Percentiles rank a stretch among this genome's conserved stretches.
Evolutionary conservation across 1,284 basidiomycete species (phyloP).

Genomic region (Kalmanozyma brasiliensis): DNA sequence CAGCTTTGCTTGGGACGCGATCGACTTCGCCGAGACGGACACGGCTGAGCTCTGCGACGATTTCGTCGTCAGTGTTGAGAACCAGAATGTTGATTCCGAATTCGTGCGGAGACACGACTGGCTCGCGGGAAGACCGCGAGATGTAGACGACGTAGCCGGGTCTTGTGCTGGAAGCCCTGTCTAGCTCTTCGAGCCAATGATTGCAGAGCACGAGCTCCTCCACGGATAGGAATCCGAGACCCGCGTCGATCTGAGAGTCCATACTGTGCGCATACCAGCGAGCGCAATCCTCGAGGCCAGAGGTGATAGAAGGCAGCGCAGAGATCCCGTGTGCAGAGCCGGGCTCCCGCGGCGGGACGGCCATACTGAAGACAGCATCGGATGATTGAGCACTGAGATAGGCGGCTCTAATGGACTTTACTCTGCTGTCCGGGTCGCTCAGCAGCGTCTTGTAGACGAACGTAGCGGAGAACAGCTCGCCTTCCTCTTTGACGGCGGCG

Average conservation of each 20-base stretch:
- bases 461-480: slow-evolving; percentile 17
- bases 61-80: not conserved
- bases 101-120: not conserved
- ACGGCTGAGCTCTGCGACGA: slow-evolving; percentile 17
- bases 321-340: no score
- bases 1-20: not conserved
- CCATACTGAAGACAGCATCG: slow-evolving; percentile 14
- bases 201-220: slow-evolving; percentile 3
- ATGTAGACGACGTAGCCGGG: slow-evolving; percentile 12
- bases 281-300: slow-evolving; percentile 16
- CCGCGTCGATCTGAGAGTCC: not conserved
- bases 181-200: slow-evolving; percentile 7
- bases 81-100: slow-evolving; percentile 15
- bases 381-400: not conserved
- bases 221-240: not conserved
- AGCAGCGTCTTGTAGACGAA: slow-evolving; percentile 24
- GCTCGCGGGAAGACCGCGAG: not conserved
- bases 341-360: not conserved
- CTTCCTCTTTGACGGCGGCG: slow-evolving; percentile 6
- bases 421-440: not conserved
- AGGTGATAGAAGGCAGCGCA: slow-evolving; percentile 10
- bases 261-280: slow-evolving; percentile 12
- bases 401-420: slow-evolving; percentile 10
- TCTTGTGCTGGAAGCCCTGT: not conserved
- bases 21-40: slow-evolving; percentile 5